A percentile compares a stretch with the other conserved stretches of the same genome.
phyloP scores from a whole-genome alignment of 768 basidiomycete genomes.

The Mycena olivaceomarginata region DNA sequence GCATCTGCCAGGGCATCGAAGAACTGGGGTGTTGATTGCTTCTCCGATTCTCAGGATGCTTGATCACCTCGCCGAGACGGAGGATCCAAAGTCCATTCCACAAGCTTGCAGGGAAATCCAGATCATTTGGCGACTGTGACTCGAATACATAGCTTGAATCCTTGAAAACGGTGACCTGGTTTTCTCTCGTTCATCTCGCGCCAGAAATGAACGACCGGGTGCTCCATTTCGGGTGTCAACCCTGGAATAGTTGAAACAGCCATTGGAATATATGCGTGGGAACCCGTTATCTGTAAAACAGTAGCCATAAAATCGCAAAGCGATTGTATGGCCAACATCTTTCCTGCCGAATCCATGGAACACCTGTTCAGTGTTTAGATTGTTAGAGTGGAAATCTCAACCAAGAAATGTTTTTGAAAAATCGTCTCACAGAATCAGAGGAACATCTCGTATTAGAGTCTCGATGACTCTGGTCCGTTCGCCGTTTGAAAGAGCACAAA shows the following conservation, averaged over 20 bases:
- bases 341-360: no score
- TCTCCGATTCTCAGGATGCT: not conserved
- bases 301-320: no score
- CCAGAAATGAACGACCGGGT: not conserved
- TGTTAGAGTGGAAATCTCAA: not conserved
- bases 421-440: not conserved
- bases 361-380: no score
- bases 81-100: not conserved
- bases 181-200: not conserved
- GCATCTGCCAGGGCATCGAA: not conserved
- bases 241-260: no score
- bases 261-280: no score
- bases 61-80: not conserved
- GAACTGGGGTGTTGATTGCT: not conserved
- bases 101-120: not conserved
- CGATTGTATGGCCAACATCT: no score
- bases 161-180: not conserved
- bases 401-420: not conserved
- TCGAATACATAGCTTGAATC: not conserved
- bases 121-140: not conserved
- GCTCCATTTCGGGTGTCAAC: not conserved
- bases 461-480: not conserved
- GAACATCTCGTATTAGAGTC: not conserved
- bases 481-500: not conserved
- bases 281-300: no score